These are phyloP conservation scores for Tephrocybe sp. DNA, from an alignment of 768 basidiomycete species.

Conservation along the genomic window DNA sequence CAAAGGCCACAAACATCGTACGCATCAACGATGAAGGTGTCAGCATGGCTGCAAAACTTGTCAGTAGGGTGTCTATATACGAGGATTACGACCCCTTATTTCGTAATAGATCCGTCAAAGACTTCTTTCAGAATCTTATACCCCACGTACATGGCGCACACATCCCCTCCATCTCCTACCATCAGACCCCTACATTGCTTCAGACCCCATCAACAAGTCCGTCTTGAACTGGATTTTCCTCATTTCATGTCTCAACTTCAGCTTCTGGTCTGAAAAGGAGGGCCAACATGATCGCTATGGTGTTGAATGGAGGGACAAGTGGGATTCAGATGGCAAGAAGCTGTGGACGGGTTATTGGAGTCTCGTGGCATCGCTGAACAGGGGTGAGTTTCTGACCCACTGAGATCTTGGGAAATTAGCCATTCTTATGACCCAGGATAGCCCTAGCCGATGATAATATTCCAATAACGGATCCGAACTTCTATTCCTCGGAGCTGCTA, in stretches of 20 bases:
- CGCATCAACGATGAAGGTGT: constrained; percentile 60
- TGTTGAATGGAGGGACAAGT: constrained; percentile 72
- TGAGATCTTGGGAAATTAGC: background rate
- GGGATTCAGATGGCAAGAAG: constrained; percentile 48
- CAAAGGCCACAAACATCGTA: constrained; percentile 59
- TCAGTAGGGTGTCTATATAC: constrained; percentile 28
- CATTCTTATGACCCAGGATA: constrained; percentile 25
- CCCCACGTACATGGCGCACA: constrained; percentile 78
- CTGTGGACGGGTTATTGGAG: constrained; percentile 87
- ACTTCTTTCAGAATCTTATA: constrained; percentile 62
- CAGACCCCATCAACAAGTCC: constrained; percentile 50
- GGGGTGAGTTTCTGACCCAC: constrained; percentile 47
- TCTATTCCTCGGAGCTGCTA: constrained; percentile 66
- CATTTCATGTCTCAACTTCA: constrained; percentile 83
- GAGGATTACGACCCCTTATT: constrained; percentile 4
- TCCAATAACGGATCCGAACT: constrained; percentile 74
- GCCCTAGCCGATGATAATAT: constrained; percentile 71
- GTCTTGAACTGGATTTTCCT: constrained; percentile 86
- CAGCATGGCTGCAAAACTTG: constrained; percentile 62
- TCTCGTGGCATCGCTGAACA: constrained; percentile 77
- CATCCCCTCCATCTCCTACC: constrained; percentile 76
- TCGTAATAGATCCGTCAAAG: constrained; percentile 55
- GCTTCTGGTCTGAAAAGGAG: constrained; percentile 81
- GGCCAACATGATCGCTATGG: constrained; percentile 62
- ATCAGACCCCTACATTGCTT: constrained; percentile 54